Percentiles rank a stretch among this genome's conserved stretches.
Evolutionary conservation across 805 yeast species (phyloP).

Genomic region (Brettanomyces custersianus): DNA sequence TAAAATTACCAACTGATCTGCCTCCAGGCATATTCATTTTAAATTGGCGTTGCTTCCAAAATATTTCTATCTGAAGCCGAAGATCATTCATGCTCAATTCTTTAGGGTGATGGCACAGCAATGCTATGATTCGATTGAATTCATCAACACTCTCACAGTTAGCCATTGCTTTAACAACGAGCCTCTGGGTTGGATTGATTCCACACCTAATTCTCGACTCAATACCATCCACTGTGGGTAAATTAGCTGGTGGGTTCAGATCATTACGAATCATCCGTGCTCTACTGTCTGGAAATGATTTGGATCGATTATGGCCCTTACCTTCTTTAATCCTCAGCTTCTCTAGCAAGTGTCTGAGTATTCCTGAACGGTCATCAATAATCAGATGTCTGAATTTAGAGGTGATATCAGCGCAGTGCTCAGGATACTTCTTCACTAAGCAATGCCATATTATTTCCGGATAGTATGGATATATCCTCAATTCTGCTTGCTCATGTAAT

Average conservation of each 20-base stretch:
- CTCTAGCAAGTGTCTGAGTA: not conserved
- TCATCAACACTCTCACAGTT: not conserved
- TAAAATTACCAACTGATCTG: constrained; percentile 5
- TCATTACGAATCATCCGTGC: constrained; percentile 2
- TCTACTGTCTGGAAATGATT: not conserved
- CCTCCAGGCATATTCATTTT: constrained; percentile 6
- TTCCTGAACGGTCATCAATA: not conserved
- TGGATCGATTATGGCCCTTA: not conserved
- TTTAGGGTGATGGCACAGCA: not conserved
- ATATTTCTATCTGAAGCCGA: constrained; percentile 10
- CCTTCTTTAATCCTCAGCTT: not conserved
- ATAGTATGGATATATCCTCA: constrained; percentile 12
- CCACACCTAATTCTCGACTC: constrained; percentile 18
- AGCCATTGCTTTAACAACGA: constrained; percentile 4
- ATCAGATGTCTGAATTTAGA: constrained; percentile 6
- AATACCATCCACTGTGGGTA: constrained; percentile 14
- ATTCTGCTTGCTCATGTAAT: constrained; percentile 19
- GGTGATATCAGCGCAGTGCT: constrained; percentile 12
- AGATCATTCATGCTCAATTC: constrained; percentile 6
- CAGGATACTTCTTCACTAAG: constrained; percentile 14
- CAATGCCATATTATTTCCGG: constrained; percentile 15
- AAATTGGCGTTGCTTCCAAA: constrained; percentile 15
- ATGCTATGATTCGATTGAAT: not conserved
- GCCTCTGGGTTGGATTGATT: constrained; percentile 15
- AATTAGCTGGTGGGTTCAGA: constrained; percentile 4